These are phyloP conservation scores for Gracilaria caudata DNA, from an alignment of 23 red algal species.

Conservation along the genomic window DNA sequence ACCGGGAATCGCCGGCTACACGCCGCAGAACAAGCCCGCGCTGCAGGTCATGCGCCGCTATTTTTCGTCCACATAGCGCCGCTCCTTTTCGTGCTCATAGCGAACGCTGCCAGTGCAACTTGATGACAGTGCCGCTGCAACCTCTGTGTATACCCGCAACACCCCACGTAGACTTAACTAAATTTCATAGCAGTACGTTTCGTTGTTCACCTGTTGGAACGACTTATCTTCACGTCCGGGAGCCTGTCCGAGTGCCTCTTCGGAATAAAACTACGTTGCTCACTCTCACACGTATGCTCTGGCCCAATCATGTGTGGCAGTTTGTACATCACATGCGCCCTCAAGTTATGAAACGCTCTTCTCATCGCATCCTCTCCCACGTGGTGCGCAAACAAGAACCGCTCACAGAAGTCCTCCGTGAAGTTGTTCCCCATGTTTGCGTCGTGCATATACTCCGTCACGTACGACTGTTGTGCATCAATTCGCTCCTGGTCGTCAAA, in stretches of 20 bases:
- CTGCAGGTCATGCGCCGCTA: constrained; percentile 33
- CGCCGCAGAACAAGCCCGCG: constrained; percentile 59
- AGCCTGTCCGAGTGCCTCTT: constrained; percentile 44
- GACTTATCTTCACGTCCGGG: constrained; percentile 51
- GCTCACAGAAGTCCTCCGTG: constrained; percentile 64
- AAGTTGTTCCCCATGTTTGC: neutral
- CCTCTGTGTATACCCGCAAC: neutral
- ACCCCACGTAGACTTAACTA: no score
- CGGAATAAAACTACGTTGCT: constrained; percentile 50
- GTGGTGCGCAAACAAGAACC: constrained; percentile 81
- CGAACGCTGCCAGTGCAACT: no score
- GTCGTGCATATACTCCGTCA: constrained; percentile 84
- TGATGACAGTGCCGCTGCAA: neutral
- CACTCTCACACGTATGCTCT: constrained; percentile 25
- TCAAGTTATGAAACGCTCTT: constrained; percentile 1
- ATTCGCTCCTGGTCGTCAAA: constrained; percentile 86
- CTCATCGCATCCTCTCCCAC: constrained; percentile 47
- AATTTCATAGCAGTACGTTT: no score
- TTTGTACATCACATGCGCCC: constrained; percentile 57
- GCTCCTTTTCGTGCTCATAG: no score
- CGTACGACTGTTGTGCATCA: constrained; percentile 85
- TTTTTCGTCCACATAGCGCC: constrained; percentile 19
- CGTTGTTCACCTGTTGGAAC: neutral
- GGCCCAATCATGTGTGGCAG: constrained; percentile 8
- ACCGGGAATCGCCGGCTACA: constrained; percentile 35